A percentile compares a stretch with the other conserved stretches of the same genome.
These are phyloP conservation scores for Botrytis pseudocinerea DNA, from an alignment of 2,329 filamentous ascomycete species.

Conservation along the genomic window DNA sequence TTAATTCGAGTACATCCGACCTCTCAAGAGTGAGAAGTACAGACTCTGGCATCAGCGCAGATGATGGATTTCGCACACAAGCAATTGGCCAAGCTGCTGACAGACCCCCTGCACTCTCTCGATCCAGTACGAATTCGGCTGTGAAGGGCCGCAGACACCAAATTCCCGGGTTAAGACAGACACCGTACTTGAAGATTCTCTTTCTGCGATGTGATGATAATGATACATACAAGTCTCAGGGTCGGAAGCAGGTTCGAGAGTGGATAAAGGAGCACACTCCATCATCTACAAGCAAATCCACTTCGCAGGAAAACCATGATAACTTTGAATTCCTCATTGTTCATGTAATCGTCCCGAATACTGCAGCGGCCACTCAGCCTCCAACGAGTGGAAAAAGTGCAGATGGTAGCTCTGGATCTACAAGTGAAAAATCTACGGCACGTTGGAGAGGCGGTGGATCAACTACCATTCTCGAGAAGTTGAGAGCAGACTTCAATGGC, in stretches of 20 bases:
- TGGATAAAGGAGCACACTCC: slow-evolving; percentile 83
- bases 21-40: slow-evolving; percentile 42
- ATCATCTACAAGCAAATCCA: slow-evolving; percentile 56
- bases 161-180: slow-evolving; percentile 88
- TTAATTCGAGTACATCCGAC: slow-evolving; percentile 39
- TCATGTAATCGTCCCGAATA: slow-evolving; percentile 89
- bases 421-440: slow-evolving; percentile 67
- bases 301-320: slow-evolving; percentile 86
- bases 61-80: slow-evolving; percentile 64
- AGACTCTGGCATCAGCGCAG: slow-evolving; percentile 43
- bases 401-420: slow-evolving; percentile 51
- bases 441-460: slow-evolving; percentile 78
- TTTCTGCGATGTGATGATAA: slow-evolving; percentile 93
- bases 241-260: slow-evolving; percentile 77
- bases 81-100: slow-evolving; percentile 46
- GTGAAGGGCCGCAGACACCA: slow-evolving; percentile 76
- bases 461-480: slow-evolving; percentile 83
- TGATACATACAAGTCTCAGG: slow-evolving; percentile 82
- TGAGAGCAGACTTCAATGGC: slow-evolving; percentile 86
- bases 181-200: slow-evolving; percentile 89
- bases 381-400: slow-evolving; percentile 57
- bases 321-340: slow-evolving; percentile 94
- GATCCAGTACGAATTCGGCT: slow-evolving; percentile 32
- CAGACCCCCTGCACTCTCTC: slow-evolving; percentile 29
- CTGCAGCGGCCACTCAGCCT: slow-evolving; percentile 75